phyloP scores from a whole-genome alignment of 129 eudicot genomes.

The Flaveria trinervia region DNA sequence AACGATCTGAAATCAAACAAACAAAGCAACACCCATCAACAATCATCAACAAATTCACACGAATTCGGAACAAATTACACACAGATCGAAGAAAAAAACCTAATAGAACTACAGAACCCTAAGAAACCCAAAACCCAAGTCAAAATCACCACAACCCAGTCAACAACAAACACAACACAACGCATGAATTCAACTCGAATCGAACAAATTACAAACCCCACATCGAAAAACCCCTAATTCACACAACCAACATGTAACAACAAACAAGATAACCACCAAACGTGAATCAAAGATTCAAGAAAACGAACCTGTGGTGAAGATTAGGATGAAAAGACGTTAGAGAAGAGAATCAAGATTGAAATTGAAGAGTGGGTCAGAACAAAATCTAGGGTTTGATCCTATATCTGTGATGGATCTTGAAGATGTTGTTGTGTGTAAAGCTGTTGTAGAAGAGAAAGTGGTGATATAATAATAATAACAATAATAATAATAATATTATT shows the following conservation, averaged over 20 bases:
- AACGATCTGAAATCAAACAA: slow-evolving; percentile 43
- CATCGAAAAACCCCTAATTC: background rate
- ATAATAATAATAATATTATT: background rate
- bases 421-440: slow-evolving; percentile 31
- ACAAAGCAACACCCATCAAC: slow-evolving; percentile 20
- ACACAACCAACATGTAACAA: background rate
- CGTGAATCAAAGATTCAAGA: background rate
- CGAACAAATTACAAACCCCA: background rate
- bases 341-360: slow-evolving; percentile 29
- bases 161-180: slow-evolving; percentile 12
- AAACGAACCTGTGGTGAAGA: slow-evolving; percentile 31
- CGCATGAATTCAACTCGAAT: slow-evolving; percentile 23
- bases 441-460: slow-evolving; percentile 34
- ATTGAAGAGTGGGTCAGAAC: slow-evolving; percentile 15
- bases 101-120: background rate
- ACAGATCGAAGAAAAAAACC: slow-evolving; percentile 32
- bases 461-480: background rate
- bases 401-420: slow-evolving; percentile 31
- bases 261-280: slow-evolving; percentile 10
- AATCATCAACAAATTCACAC: slow-evolving; percentile 2
- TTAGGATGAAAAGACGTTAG: slow-evolving; percentile 20
- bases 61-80: background rate
- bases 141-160: slow-evolving; percentile 30
- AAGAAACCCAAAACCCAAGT: slow-evolving; percentile 25
- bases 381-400: slow-evolving; percentile 49